Conservation (phyloP, 331 rosid genomes). For the Telfairia occidentalis region DNA sequence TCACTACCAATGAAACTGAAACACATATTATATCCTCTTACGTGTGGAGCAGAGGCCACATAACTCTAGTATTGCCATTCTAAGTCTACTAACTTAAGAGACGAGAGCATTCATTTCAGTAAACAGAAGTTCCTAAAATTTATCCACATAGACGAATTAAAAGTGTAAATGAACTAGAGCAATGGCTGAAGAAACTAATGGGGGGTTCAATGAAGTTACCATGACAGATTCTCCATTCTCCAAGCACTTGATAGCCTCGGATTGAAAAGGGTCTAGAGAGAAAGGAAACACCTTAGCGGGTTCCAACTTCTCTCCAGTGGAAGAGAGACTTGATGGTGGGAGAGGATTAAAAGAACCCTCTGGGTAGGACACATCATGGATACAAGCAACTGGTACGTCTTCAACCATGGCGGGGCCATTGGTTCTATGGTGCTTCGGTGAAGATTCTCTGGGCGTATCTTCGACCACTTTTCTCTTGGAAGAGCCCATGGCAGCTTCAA, state of each 20-base stretch:
- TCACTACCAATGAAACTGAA: background rate
- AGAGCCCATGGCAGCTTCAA: background rate
- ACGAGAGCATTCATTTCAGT: background rate
- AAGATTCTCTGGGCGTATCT: background rate
- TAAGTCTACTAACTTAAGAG: background rate
- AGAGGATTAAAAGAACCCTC: slow-evolving; percentile 35
- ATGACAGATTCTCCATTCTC: slow-evolving; percentile 70
- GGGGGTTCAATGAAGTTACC: slow-evolving; percentile 24
- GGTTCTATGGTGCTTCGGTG: slow-evolving; percentile 18
- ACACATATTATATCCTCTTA: background rate
- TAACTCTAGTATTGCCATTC: background rate
- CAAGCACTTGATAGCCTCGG: slow-evolving; percentile 64
- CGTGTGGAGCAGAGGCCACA: background rate
- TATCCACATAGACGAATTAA: background rate
- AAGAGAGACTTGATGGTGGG: background rate
- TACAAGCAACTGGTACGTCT: slow-evolving; percentile 26
- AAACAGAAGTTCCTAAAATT: background rate
- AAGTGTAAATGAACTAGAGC: background rate
- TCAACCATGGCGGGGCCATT: slow-evolving; percentile 4
- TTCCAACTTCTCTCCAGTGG: slow-evolving; percentile 14
- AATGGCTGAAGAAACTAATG: background rate
- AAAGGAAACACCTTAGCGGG: slow-evolving; percentile 75
- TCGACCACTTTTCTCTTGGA: slow-evolving; percentile 31
- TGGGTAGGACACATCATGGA: slow-evolving; percentile 75
- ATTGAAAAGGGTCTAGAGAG: slow-evolving; percentile 78